Evolutionary conservation across 768 basidiomycete genomes (phyloP), one percentile per base, ranked within the genome.

Genomic region (Boletus pseudopeckii): DNA sequence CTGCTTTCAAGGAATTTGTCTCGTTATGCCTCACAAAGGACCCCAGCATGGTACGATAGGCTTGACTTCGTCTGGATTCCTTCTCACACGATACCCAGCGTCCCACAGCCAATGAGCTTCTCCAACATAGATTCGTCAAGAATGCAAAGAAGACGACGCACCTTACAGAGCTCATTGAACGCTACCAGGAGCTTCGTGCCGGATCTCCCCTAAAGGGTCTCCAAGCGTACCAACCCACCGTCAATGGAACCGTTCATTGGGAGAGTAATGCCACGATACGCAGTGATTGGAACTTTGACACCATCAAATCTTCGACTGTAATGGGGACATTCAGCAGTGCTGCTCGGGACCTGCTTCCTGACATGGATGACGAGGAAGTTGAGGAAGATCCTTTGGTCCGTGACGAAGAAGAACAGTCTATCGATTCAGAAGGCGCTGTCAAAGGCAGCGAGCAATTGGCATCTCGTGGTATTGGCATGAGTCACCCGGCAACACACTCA

Each of bases 231-330:
- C 81, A 83, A 57, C 75, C 84, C 11, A 79, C 86, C 5, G 68
- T 84, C 47, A 76, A 79, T 55, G 82, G 79, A 56, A 83, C 76
- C 48, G 69, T 75, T 44, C 76, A 79, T 43, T 91, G 88, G 90
- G 89, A 90, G 60, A 71, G 68, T 45, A 83, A 80, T 55, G 83
- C 80, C 42, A 92, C 93, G 2, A 79, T 96, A 72, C 82, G 83
- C 65, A 94, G 90, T 64, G 93, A 93, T 57, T 98, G 96, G 97
- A 92, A 90, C 68, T 98, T 98, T 67, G 94, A 94, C 62, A 95
- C 92, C 2, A 75, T 93, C 61, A 85, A 78, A 54, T 79, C 87
- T 5, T 75, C 81, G 9, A 78, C 84, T 28, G 83, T 85, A 4
- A 88, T 91, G 83, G 89, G 88, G 39, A 85, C 89, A 3, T 84